Conservation (phyloP, 345 rosid genomes). For the Citrus mangshanensis region DNA sequence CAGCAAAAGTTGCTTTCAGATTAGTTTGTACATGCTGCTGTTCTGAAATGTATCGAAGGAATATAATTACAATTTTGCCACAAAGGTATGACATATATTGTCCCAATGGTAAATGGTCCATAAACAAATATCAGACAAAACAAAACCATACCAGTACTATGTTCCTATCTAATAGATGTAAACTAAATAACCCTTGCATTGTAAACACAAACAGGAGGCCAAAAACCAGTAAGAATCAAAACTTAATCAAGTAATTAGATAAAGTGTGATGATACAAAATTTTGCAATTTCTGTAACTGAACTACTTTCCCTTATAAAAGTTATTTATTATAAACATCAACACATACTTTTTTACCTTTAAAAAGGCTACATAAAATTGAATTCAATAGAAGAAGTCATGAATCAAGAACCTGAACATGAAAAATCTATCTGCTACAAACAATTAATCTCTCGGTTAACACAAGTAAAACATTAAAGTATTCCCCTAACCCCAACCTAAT, state of each 20-base stretch:
- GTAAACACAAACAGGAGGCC: background rate
- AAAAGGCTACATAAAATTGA: background rate
- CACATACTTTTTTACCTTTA: background rate
- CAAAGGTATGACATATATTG: background rate
- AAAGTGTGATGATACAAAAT: background rate
- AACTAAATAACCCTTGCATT: background rate
- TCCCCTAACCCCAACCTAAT: background rate
- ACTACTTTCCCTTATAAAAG: background rate
- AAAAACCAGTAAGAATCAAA: background rate
- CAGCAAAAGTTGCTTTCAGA: conserved; percentile 55
- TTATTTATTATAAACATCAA: background rate
- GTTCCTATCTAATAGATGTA: background rate
- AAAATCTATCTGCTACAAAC: background rate
- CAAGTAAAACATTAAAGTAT: background rate
- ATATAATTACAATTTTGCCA: background rate
- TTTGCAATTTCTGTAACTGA: background rate
- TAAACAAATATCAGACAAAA: conserved; percentile 1
- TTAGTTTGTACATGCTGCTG: conserved; percentile 80
- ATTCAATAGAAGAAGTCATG: background rate
- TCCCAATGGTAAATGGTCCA: background rate
- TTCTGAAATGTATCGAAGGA: conserved; percentile 41
- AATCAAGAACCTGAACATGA: background rate
- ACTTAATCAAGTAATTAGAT: background rate
- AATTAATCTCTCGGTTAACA: background rate
- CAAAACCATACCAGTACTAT: background rate